A percentile compares a stretch with the other conserved stretches of the same genome.
Conservation (phyloP, 108 stramenopile species). For the Skeletonema tropicum region DNA sequence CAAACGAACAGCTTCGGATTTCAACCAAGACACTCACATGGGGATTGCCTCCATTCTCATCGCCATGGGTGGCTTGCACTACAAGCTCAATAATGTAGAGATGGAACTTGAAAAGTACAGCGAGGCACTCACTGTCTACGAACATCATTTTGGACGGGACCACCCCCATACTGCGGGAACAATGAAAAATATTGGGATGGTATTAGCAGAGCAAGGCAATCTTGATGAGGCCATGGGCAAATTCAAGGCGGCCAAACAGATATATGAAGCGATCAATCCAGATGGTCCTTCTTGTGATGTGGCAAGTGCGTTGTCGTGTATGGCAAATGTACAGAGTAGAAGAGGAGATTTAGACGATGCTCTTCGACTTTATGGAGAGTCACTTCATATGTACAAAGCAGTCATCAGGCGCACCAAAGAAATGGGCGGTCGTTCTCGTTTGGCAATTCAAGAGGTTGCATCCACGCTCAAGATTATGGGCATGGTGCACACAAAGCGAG, state of each 20-base stretch:
- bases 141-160: constrained; percentile 61
- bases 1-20: constrained; percentile 35
- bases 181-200: constrained; percentile 85
- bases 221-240: constrained; percentile 67
- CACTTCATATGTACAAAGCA: constrained; percentile 70
- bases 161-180: constrained; percentile 79
- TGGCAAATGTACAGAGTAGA: constrained; percentile 83
- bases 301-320: constrained; percentile 81
- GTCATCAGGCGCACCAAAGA: constrained; percentile 33
- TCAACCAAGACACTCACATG: constrained; percentile 41
- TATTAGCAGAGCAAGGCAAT: constrained; percentile 76
- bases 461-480: constrained; percentile 84
- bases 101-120: constrained; percentile 72
- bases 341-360: constrained; percentile 78
- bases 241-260: constrained; percentile 67
- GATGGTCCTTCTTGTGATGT: constrained; percentile 70
- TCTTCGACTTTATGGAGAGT: constrained; percentile 66
- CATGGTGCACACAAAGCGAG: constrained; percentile 74
- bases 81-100: constrained; percentile 72
- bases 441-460: constrained; percentile 70
- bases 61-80: constrained; percentile 77
- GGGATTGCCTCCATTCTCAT: constrained; percentile 70
- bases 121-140: constrained; percentile 67
- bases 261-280: constrained; percentile 57
- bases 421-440: constrained; percentile 29